phyloP scores from a whole-genome alignment of 148 eudicot genomes.

The Rhododendron henanense region DNA sequence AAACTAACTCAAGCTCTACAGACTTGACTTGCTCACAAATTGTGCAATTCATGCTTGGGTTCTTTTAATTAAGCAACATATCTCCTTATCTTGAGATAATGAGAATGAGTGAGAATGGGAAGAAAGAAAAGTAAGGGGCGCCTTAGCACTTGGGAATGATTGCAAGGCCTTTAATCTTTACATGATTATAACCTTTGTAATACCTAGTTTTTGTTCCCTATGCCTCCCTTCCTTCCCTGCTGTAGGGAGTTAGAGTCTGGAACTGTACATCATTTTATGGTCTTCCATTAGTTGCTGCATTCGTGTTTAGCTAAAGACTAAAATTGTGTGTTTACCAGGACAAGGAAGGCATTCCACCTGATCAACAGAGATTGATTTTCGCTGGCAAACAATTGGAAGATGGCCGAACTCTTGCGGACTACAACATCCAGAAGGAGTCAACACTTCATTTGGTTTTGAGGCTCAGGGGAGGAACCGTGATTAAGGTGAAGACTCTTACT shows the following conservation, averaged over 20 bases:
- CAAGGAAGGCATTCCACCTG: constrained; percentile 35
- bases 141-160: neutral
- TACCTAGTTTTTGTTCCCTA: neutral
- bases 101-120: neutral
- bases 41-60: neutral
- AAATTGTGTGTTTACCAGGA: constrained; percentile 18
- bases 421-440: constrained; percentile 38
- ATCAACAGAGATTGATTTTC: constrained; percentile 37
- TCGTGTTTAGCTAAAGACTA: neutral
- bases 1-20: neutral
- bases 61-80: neutral
- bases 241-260: neutral
- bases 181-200: neutral
- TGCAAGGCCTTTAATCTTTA: neutral
- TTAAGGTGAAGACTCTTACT: constrained; percentile 55
- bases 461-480: constrained; percentile 53
- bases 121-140: neutral
- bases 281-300: neutral
- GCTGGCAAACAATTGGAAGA: constrained; percentile 40
- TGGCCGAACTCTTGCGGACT: constrained; percentile 36
- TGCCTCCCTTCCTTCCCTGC: neutral
- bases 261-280: neutral
- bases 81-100: neutral
- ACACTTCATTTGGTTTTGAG: constrained; percentile 37
- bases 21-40: neutral